Conservation (phyloP, 441 rosid species). For the Theobroma grandiflorum region DNA sequence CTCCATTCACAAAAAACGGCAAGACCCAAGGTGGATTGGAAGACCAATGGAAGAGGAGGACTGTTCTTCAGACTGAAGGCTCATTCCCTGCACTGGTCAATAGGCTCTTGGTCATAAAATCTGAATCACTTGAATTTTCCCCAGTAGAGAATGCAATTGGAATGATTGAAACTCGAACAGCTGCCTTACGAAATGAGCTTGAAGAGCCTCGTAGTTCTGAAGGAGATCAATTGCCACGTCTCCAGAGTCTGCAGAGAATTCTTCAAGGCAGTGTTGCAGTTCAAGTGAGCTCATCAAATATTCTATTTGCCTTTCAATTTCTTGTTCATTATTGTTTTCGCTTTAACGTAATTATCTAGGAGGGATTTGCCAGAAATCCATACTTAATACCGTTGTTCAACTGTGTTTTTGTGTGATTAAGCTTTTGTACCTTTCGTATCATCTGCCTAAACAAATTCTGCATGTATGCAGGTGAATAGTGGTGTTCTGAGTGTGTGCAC, state of each 20-base stretch:
- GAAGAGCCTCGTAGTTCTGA: conserved; percentile 99
- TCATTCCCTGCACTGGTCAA: conserved; percentile 99
- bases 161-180: conserved; percentile 98
- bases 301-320: neutral
- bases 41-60: conserved; percentile 99
- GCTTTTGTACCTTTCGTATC: neutral
- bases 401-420: neutral
- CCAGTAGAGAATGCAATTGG: conserved; percentile 99
- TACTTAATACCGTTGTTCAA: neutral
- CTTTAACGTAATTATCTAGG: neutral
- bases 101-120: conserved; percentile 85
- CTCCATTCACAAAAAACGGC: conserved; percentile 99
- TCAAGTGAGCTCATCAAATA: conserved; percentile 60
- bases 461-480: conserved; percentile 82
- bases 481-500: conserved; percentile 97
- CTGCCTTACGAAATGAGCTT: conserved; percentile 91
- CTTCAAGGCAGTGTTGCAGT: conserved; percentile 99
- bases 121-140: conserved; percentile 97
- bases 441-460: neutral
- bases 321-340: neutral
- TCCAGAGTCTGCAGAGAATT: conserved; percentile 97
- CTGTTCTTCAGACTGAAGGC: conserved; percentile 92
- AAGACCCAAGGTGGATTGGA: conserved; percentile 98
- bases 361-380: neutral
- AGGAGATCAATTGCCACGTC: conserved; percentile 97